Percentiles rank a stretch among this genome's conserved stretches.
phyloP scores from a whole-genome alignment of 129 eudicot genomes.

The Logfia minima region DNA sequence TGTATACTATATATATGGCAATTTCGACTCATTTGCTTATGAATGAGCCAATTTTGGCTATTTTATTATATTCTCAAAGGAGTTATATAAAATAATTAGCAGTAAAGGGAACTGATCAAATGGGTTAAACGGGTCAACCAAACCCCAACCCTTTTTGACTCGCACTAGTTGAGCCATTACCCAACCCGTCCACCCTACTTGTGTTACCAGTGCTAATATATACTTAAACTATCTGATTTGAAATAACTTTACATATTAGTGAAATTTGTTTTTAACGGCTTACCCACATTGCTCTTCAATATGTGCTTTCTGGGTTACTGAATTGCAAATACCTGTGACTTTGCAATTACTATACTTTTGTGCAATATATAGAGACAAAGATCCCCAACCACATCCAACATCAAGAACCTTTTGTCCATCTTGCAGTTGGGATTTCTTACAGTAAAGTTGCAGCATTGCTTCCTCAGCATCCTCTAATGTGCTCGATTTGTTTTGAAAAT shows the following conservation, averaged over 20 bases:
- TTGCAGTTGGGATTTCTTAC: constrained; percentile 75
- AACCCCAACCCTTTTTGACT: too few species aligned
- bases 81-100: background rate
- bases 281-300: constrained; percentile 87
- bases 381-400: constrained; percentile 99
- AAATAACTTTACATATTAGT: background rate
- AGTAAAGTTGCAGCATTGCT: constrained; percentile 84
- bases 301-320: constrained; percentile 77
- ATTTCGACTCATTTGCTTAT: background rate
- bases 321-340: constrained; percentile 93
- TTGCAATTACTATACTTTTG: constrained; percentile 70
- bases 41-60: background rate
- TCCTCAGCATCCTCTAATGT: constrained; percentile 91
- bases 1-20: background rate
- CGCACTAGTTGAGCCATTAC: too few species aligned
- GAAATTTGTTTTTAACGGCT: constrained; percentile 3
- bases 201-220: too few species aligned
- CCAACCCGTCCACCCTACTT: too few species aligned
- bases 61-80: background rate
- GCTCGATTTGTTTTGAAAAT: constrained; percentile 61
- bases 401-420: constrained; percentile 97
- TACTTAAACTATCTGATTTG: background rate
- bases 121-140: background rate
- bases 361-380: constrained; percentile 73
- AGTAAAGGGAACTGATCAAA: background rate